Conservation (phyloP, 768 basidiomycete species). For the Boletellus emodensis region DNA sequence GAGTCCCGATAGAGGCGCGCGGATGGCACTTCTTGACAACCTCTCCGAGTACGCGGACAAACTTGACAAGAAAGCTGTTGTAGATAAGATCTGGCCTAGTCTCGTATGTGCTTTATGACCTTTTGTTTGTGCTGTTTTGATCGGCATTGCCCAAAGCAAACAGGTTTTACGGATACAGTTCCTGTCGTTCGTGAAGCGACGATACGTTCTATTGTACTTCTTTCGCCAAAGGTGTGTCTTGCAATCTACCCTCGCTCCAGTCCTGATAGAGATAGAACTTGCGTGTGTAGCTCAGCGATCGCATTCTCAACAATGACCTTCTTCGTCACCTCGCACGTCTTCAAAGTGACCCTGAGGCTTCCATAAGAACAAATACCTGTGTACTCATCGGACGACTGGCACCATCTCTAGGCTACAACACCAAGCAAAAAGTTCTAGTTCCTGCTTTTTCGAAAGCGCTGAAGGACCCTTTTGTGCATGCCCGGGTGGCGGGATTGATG, state of each 20-base stretch:
- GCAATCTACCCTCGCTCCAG: not conserved
- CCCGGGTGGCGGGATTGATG: slow-evolving; percentile 91
- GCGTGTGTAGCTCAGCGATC: slow-evolving; percentile 67
- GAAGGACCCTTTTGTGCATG: slow-evolving; percentile 89
- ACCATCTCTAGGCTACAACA: slow-evolving; percentile 78
- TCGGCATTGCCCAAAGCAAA: slow-evolving; percentile 55
- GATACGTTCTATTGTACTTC: slow-evolving; percentile 76
- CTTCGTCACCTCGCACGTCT: slow-evolving; percentile 88
- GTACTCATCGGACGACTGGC: slow-evolving; percentile 92
- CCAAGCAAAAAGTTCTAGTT: slow-evolving; percentile 94
- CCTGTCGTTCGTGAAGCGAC: slow-evolving; percentile 94
- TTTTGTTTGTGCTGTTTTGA: not conserved
- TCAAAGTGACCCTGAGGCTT: slow-evolving; percentile 89
- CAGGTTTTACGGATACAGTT: slow-evolving; percentile 93
- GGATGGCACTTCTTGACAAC: slow-evolving; percentile 91
- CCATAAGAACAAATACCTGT: slow-evolving; percentile 96
- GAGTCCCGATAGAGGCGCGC: slow-evolving; percentile 87
- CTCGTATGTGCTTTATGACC: slow-evolving; percentile 47
- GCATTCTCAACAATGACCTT: slow-evolving; percentile 94
- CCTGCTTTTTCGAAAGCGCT: slow-evolving; percentile 89
- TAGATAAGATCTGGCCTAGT: slow-evolving; percentile 90
- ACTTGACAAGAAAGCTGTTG: slow-evolving; percentile 79
- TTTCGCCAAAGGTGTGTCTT: slow-evolving; percentile 72
- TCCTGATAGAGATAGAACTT: slow-evolving; percentile 6
- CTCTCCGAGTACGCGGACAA: slow-evolving; percentile 81